Percentiles rank a stretch among this genome's conserved stretches.
These are phyloP conservation scores for Chrysanthemum makinoi DNA, from an alignment of 129 eudicot species.

Conservation along the genomic window DNA sequence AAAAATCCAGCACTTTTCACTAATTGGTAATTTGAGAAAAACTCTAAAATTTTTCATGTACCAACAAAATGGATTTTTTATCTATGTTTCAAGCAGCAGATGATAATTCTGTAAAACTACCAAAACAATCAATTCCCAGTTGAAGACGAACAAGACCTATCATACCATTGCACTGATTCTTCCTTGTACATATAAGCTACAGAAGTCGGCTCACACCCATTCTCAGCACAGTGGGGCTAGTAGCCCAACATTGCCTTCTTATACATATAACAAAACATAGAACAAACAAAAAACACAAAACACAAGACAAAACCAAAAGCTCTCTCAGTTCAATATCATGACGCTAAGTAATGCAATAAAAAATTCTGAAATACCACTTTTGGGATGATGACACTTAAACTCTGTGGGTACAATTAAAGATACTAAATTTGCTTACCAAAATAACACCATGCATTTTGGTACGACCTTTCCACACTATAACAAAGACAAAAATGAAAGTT, in stretches of 20 bases:
- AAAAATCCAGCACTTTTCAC: not conserved
- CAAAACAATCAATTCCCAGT: slow-evolving; percentile 80
- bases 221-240: slow-evolving; percentile 99
- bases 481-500: slow-evolving; percentile 53
- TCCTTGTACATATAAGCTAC: slow-evolving; percentile 96
- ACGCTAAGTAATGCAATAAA: slow-evolving; percentile 52
- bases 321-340: slow-evolving; percentile 83
- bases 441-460: slow-evolving; percentile 80
- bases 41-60: slow-evolving; percentile 21
- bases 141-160: slow-evolving; percentile 88
- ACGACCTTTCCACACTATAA: slow-evolving; percentile 79
- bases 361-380: slow-evolving; percentile 34
- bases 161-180: slow-evolving; percentile 79
- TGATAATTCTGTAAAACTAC: slow-evolving; percentile 59
- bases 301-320: slow-evolving; percentile 91
- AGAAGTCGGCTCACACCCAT: slow-evolving; percentile 99
- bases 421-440: slow-evolving; percentile 82
- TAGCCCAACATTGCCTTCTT: slow-evolving; percentile 99
- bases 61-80: slow-evolving; percentile 9
- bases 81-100: slow-evolving; percentile 32
- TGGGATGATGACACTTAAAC: slow-evolving; percentile 41
- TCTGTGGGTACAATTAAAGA: slow-evolving; percentile 40
- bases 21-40: not conserved
- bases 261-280: slow-evolving; percentile 82
- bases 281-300: slow-evolving; percentile 98